Percentiles rank a stretch among this genome's conserved stretches.
phyloP scores from a whole-genome alignment of 805 yeast species.

The Komagataella pastoris region DNA sequence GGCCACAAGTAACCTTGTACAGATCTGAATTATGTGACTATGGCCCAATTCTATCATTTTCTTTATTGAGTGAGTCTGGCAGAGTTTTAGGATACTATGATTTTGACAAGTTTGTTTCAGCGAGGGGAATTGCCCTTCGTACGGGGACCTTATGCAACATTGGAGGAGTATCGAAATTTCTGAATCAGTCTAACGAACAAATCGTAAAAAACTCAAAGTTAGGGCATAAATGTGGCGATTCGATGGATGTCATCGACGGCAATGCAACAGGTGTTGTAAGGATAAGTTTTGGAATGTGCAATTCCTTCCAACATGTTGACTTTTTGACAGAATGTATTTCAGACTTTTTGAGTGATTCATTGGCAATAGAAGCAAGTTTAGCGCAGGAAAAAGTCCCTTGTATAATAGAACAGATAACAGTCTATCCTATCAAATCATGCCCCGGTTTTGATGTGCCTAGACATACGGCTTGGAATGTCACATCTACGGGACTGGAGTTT shows the following conservation, averaged over 20 bases:
- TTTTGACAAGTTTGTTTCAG: constrained; percentile 18
- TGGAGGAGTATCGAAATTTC: constrained; percentile 21
- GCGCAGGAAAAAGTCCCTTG: constrained; percentile 2
- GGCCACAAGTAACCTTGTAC: constrained; percentile 13
- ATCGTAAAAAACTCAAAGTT: constrained; percentile 13
- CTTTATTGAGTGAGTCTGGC: constrained; percentile 11
- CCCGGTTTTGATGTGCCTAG: constrained; percentile 16
- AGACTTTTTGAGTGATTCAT: constrained; percentile 11
- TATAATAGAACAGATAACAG: constrained; percentile 11
- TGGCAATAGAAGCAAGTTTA: neutral
- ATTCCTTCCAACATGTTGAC: constrained; percentile 19
- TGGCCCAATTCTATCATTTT: constrained; percentile 28
- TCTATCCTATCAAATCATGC: constrained; percentile 32
- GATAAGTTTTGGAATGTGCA: constrained; percentile 27
- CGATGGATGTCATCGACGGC: constrained; percentile 22
- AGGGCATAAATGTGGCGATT: constrained; percentile 31
- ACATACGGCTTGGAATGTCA: constrained; percentile 15
- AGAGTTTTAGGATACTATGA: constrained; percentile 22
- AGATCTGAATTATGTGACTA: constrained; percentile 3
- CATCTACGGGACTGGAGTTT: constrained; percentile 19
- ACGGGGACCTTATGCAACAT: constrained; percentile 30
- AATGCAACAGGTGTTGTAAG: constrained; percentile 27
- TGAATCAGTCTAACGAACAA: constrained; percentile 14
- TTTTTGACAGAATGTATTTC: constrained; percentile 11
- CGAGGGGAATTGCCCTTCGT: constrained; percentile 20